A percentile compares a stretch with the other conserved stretches of the same genome.
Evolutionary conservation across 1,284 basidiomycete species (phyloP).

Genomic region (Rhodotorula sp.): DNA sequence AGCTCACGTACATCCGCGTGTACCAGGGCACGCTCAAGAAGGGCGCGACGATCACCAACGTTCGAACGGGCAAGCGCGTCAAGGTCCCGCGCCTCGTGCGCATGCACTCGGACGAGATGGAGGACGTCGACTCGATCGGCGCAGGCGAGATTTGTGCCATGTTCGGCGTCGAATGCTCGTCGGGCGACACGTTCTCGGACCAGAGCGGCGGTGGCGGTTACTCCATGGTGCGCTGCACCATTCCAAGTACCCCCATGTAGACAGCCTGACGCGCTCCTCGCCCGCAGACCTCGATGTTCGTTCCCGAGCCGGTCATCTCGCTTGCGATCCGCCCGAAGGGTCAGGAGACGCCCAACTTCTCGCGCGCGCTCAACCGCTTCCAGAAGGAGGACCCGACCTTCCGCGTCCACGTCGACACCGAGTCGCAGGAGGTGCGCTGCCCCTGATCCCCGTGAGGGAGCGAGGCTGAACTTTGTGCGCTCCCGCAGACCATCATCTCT

Average conservation of each 20-base stretch:
- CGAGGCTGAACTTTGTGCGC: neutral
- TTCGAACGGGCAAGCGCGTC: slow-evolving; percentile 93
- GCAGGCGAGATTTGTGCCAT: slow-evolving; percentile 99
- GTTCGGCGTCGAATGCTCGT: slow-evolving; percentile 98
- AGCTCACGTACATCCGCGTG: slow-evolving; percentile 98
- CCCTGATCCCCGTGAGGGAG: neutral
- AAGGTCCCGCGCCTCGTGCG: slow-evolving; percentile 96
- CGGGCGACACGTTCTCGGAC: slow-evolving; percentile 97
- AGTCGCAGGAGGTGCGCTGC: slow-evolving; percentile 78
- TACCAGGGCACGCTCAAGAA: slow-evolving; percentile 93
- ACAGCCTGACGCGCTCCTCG: neutral
- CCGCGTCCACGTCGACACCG: slow-evolving; percentile 90
- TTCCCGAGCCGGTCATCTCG: slow-evolving; percentile 97
- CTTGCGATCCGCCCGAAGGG: slow-evolving; percentile 90
- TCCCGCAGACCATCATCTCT: slow-evolving; percentile 88
- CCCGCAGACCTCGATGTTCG: slow-evolving; percentile 89
- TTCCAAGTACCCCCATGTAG: too few relatives aligned
- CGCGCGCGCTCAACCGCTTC: slow-evolving; percentile 94
- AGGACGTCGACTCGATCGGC: slow-evolving; percentile 92
- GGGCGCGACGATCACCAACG: slow-evolving; percentile 85
- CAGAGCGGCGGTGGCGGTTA: slow-evolving; percentile 68
- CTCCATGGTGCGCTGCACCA: slow-evolving; percentile 70
- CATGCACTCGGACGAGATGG: slow-evolving; percentile 99
- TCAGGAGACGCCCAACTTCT: slow-evolving; percentile 92
- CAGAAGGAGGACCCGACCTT: slow-evolving; percentile 99